These are phyloP conservation scores for Talaromyces sp. DNA, from an alignment of 2,329 filamentous ascomycete species.

Conservation along the genomic window DNA sequence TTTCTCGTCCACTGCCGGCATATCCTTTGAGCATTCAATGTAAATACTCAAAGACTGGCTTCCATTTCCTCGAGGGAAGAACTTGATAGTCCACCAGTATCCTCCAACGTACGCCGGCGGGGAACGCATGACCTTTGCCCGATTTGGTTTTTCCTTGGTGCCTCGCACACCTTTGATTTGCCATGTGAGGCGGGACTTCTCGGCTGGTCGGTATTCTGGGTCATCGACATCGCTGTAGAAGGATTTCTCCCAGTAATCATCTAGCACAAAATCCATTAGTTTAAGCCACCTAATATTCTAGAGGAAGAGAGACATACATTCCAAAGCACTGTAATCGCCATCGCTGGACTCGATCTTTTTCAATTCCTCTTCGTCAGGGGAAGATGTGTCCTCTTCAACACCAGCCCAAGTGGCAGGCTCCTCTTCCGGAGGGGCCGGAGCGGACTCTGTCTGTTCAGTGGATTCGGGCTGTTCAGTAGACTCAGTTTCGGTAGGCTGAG, in stretches of 20 bases:
- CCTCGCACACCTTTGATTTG: conserved; percentile 59
- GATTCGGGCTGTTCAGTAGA: conserved; percentile 7
- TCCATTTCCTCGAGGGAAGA: conserved; percentile 62
- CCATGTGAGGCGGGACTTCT: conserved; percentile 60
- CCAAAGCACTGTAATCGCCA: conserved; percentile 55
- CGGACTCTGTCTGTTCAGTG: conserved; percentile 11
- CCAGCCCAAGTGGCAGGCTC: conserved; percentile 53
- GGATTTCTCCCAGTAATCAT: conserved; percentile 59
- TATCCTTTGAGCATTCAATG: conserved; percentile 58
- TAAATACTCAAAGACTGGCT: conserved; percentile 60
- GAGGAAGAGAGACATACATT: conserved; percentile 40
- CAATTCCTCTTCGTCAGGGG: conserved; percentile 58
- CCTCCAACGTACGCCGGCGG: conserved; percentile 57
- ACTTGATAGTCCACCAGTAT: conserved; percentile 65
- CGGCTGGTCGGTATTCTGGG: conserved; percentile 55
- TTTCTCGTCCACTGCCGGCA: conserved; percentile 39
- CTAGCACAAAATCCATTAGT: conserved; percentile 26
- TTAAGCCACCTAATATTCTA: neutral
- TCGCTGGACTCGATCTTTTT: conserved; percentile 54
- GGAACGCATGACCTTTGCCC: conserved; percentile 59
- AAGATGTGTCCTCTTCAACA: conserved; percentile 56
- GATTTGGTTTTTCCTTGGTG: conserved; percentile 60
- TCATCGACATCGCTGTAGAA: conserved; percentile 58
- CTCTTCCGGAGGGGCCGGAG: conserved; percentile 25
- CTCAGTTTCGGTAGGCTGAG: conserved; percentile 18